Percentiles rank a stretch among this genome's conserved stretches.
These are phyloP conservation scores for Solanum hybrid DNA, from an alignment of 305 asterid genomes.

Conservation along the genomic window DNA sequence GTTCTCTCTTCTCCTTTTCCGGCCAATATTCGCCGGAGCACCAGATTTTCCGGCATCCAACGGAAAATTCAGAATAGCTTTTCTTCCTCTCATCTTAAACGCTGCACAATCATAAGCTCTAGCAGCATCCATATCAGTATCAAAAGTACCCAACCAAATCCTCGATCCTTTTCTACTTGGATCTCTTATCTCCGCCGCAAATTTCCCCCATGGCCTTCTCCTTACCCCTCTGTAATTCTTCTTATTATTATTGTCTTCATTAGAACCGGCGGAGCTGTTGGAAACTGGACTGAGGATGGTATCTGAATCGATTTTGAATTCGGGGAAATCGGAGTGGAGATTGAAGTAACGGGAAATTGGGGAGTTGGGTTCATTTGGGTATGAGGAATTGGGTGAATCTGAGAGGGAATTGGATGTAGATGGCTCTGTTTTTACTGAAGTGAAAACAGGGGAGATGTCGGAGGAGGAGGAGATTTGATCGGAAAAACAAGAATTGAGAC, in stretches of 20 bases:
- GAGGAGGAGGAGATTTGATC: neutral
- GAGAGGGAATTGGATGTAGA: neutral
- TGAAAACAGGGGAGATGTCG: neutral
- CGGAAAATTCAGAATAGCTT: constrained; percentile 59
- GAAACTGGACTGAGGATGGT: neutral
- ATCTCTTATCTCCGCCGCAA: constrained; percentile 77
- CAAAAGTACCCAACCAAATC: constrained; percentile 84
- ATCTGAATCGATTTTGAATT: constrained; percentile 17
- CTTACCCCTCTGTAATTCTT: constrained; percentile 56
- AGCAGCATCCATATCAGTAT: constrained; percentile 76
- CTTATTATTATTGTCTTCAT: constrained; percentile 2
- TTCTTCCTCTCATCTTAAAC: constrained; percentile 57
- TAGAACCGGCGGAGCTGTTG: neutral
- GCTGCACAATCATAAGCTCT: constrained; percentile 80
- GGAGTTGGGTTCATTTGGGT: neutral
- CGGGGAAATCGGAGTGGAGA: constrained; percentile 11
- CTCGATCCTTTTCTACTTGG: constrained; percentile 75
- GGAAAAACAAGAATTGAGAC: neutral
- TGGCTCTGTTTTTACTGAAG: neutral
- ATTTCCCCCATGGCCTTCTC: constrained; percentile 68
- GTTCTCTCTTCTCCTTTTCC: constrained; percentile 43
- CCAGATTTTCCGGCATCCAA: constrained; percentile 35
- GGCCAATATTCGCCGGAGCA: constrained; percentile 4
- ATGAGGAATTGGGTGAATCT: neutral
- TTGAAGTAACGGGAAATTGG: neutral